Evolutionary conservation across 2,329 filamentous ascomycete species (phyloP), one percentile per base, ranked within the genome.

Genomic region (Penicillium digitatum): DNA sequence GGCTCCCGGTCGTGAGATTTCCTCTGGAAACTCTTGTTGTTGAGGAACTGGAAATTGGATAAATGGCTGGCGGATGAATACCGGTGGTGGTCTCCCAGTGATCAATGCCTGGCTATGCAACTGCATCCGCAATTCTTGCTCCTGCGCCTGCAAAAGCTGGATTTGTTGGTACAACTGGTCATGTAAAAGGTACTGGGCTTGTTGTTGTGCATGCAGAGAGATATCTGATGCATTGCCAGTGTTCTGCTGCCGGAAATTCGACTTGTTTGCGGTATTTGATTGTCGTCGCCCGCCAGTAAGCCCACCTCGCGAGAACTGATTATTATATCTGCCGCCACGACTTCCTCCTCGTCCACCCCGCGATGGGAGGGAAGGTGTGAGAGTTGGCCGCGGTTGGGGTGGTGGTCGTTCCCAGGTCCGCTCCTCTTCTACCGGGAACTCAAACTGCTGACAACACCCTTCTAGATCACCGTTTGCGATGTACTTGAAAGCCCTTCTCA

Each of bases 381-480:
- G 73, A 7, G 81, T 75, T 2, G 81, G 79, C 57, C 79, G 79
- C 7, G 83, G 80, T 63, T 84, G 82, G 0, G 79, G 78, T 16
- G 79, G 72, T 7, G 82, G 80, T 59, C 79, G 78, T 66, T 84
- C 81, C 71, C 82, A 85, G 27, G 76, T 72, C 24, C 73, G 73
- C 58, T 81, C 79, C 66, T 95, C 91, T 69, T 95, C 89, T 52
- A 89, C 88, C 4, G 94, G 94, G 65, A 88, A 96, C 54, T 89
- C 85, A 67, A 87, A 99, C 69, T 93, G 84, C 70, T 95, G 89
- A 72, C 92, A 96, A 69, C 88, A 92, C 66, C 90, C 86, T 5
- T 86, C 83, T 42, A 99, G 79, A 64, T 94, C 90, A 22, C 85
- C 89, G 48, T 88, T 82, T 1, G 88, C 85, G 18, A 96, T 83